Conservation (phyloP, 164 flowering plant genomes). For the Warburgia ugandensis region DNA sequence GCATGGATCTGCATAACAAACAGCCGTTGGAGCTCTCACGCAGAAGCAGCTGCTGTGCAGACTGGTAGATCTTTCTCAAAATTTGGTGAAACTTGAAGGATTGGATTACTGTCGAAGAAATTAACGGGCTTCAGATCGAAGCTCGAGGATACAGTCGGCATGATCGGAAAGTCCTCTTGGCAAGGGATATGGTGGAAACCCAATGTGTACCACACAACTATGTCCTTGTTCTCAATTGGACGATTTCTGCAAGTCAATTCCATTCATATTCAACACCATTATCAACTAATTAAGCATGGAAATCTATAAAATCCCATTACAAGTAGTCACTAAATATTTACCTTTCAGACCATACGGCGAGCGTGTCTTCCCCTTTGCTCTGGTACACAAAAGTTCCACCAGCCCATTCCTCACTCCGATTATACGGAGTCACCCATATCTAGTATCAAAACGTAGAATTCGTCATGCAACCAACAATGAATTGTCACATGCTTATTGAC, state of each 20-base stretch:
- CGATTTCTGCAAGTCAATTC: constrained; percentile 38
- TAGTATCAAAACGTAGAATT: constrained; percentile 1
- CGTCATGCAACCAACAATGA: not conserved
- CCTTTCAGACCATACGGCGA: constrained; percentile 86
- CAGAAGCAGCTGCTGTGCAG: constrained; percentile 36
- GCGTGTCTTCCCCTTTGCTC: constrained; percentile 79
- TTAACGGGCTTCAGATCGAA: constrained; percentile 67
- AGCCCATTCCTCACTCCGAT: constrained; percentile 82
- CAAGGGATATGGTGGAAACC: constrained; percentile 76
- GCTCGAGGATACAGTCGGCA: constrained; percentile 66
- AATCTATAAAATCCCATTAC: not conserved
- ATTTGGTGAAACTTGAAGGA: constrained; percentile 35
- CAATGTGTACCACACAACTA: constrained; percentile 67
- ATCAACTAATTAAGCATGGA: not conserved
- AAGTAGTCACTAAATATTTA: constrained; percentile 7
- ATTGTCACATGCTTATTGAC: not conserved
- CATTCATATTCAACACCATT: not conserved
- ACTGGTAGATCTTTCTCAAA: constrained; percentile 51
- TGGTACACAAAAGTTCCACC: constrained; percentile 74
- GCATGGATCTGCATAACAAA: no score
- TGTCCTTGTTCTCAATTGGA: constrained; percentile 54
- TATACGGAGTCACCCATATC: constrained; percentile 93
- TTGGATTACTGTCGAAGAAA: constrained; percentile 70
- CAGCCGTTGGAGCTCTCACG: not conserved
- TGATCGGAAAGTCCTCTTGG: constrained; percentile 73